Base-by-base conservation (phyloP, 768 basidiomycete genomes). In the Mycena belliarum region DNA sequence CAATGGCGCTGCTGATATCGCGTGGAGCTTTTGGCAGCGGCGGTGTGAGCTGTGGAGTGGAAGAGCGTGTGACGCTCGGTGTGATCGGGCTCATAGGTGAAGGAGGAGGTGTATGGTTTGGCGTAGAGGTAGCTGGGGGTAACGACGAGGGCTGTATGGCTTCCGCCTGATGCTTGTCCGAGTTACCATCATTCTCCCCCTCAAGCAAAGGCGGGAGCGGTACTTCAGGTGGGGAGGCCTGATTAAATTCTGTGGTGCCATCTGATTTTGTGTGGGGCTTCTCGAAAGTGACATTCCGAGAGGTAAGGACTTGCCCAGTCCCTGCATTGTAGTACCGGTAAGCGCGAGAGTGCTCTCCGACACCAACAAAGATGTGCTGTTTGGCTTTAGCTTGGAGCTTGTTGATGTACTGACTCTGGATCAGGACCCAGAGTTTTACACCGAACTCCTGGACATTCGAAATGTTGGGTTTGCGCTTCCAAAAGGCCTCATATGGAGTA, bases 241-340 rank as follows among this genome's bases (percentile, higher is more conserved):
- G n/a, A n/a, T n/a, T n/a, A n/a, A n/a, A n/a, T n/a, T 52, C 50
- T 9, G 40, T 42, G 2, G 43, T 33, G 43, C 45, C 43, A 2
- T 21, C 50, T 18, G 44, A 25, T 16, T 46, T 29, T 1, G 43
- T 21, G n/a, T n/a, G n/a, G n/a, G n/a, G n/a, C n/a, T n/a, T 57
- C n/a, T 47, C 16, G 48, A 57, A 57, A 1, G 44, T 21, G 14
- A 57, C 47, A 35, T 57, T 57, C 1, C 55, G 55, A 3, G 55
- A 57, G 8, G 37, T 44, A 10, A 57, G 41, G 9, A 57, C 47
- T 25, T 49, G 28, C 32, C 48, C 40, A 29, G 55, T 57, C 16
- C 42, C 21, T 6, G 44, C 25, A 2, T 12, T 21, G 12, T 49
- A 26, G 42, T 55, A 55, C 4, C 45, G 54, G 37, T 38, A 57